Base-by-base conservation (phyloP, 2,329 filamentous ascomycete species). In the Phyllosticta capitalensis region DNA sequence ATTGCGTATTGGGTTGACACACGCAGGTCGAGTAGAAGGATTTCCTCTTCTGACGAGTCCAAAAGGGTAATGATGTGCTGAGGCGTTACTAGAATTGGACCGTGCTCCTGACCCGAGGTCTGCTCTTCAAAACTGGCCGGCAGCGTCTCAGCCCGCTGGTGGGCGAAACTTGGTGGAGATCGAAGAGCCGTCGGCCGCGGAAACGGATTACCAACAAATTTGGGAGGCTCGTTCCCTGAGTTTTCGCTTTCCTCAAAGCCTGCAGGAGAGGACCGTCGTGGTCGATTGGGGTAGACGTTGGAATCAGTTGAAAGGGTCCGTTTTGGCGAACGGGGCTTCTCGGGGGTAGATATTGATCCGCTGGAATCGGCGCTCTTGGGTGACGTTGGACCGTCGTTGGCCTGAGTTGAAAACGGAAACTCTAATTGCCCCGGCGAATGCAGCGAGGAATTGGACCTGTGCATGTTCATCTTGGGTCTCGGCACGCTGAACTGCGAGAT, bases 11-110 rank as follows among this genome's bases (percentile, higher is more conserved):
- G 90, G 20, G 91, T 90, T 26, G 87, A 89, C 0, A 95, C 91
- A 48, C 94, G 84, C 21, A 97, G 82, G 70, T 99, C 94, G 4
- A 99, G 76, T 1, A 97, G 70, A 30, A 99, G 76, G 0, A 89
- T 73, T 53, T 81, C 73, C 49, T 81, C 75, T n/a, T 71, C 61
- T 9, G 72, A 69, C 33, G 77, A 76, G 51, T 76, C 71, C 6
- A 81, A 66, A 4, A 82, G 70, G 61, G 77, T 79, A 60, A 78
- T 68, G 14, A 81, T 67, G 63, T 78, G 74, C 63, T 80, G 76
- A 5, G 78, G 72, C 3, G 78, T 77, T 9, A 75, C 74, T 67
- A 81, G 70, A 4, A 70, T 63, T 3, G 75, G 72, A 68, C 67
- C 50, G 65, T 65, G 7, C 61, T 60, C 2, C 57, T 38, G 30